Conservation (phyloP, 169 alveolate species). For the Cyclospora cayetanensis region DNA sequence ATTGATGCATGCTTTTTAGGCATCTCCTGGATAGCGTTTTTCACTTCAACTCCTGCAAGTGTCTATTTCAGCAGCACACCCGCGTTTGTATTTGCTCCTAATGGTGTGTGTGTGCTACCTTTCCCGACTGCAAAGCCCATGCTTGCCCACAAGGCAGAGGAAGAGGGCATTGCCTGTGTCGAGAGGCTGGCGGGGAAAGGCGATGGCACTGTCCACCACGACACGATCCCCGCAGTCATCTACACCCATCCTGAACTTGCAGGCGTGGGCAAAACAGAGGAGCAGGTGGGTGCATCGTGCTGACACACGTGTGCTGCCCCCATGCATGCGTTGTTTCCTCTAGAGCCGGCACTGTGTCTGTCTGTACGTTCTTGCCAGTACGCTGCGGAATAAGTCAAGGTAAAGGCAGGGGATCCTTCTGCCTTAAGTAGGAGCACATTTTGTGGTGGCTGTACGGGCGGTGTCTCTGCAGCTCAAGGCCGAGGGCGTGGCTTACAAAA, state of each 20-base stretch:
- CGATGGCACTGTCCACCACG: constrained; percentile 85
- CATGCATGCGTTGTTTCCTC: too few relatives aligned
- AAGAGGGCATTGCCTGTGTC: constrained; percentile 95
- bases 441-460: too few relatives aligned
- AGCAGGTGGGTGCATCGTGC: too few relatives aligned
- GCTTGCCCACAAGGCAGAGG: constrained; percentile 99
- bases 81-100: neutral
- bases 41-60: too few relatives aligned
- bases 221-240: constrained; percentile 96
- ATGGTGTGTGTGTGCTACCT: neutral
- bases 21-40: neutral
- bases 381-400: too few relatives aligned
- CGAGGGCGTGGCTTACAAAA: constrained; percentile 85
- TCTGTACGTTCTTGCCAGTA: too few relatives aligned
- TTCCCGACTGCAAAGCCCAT: constrained; percentile 93
- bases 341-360: too few relatives aligned
- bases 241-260: constrained; percentile 99
- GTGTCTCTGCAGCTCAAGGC: constrained; percentile 74
- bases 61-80: too few relatives aligned
- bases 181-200: constrained; percentile 92
- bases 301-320: too few relatives aligned
- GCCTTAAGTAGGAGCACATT: too few relatives aligned
- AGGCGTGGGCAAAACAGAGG: constrained; percentile 98
- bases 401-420: neutral
- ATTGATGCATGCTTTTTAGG: neutral